Evolutionary conservation across 768 basidiomycete genomes (phyloP), one percentile per base, ranked within the genome.

Genomic region (Pleurotus giganteus): DNA sequence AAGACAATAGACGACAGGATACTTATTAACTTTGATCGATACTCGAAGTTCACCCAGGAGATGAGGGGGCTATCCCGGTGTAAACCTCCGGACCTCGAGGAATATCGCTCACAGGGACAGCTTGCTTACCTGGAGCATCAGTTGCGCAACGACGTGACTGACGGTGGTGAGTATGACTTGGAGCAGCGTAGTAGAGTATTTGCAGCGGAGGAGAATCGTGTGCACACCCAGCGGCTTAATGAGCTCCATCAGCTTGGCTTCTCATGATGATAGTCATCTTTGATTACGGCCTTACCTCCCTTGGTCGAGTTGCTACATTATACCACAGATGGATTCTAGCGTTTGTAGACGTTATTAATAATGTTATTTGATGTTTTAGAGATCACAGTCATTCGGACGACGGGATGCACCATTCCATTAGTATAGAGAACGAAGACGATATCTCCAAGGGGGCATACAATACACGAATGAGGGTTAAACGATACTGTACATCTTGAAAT

Each of bases 21-120:
- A 1, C 61, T 78, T 44, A 74, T 80, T 65, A 77, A 79, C 61
- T 79, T 75, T 47, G 56, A 66, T 46, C 72, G 74, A 37, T 78
- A 74, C 54, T 43, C 62, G 49, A 65, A 68, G 31, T 74, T 77
- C 44, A 70, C 70, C 52, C 65, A 71, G 12, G 68, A 68, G 17
- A 62, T 78, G 42, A 69, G 65, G 42, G 68, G 69, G 24, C 58
- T 74, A 6, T 50, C 66, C 4, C 65, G 65, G 29, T 71, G 68
- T 58, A 59, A 62, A 37, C 63, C 71, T 2, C 70, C 75, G 7
- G 64, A 70, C 50, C 56, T 74, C 13, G 71, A 71, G 50, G 59
- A 58, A 8, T 65, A 66, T 43, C 67, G 68, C 6, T 61, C 67
- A 6, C 58, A 63, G 47, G 71, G 71, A 5, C 66, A 71, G 53